Conservation (phyloP, 2,329 filamentous ascomycete species). For the Trichoderma sp. region DNA sequence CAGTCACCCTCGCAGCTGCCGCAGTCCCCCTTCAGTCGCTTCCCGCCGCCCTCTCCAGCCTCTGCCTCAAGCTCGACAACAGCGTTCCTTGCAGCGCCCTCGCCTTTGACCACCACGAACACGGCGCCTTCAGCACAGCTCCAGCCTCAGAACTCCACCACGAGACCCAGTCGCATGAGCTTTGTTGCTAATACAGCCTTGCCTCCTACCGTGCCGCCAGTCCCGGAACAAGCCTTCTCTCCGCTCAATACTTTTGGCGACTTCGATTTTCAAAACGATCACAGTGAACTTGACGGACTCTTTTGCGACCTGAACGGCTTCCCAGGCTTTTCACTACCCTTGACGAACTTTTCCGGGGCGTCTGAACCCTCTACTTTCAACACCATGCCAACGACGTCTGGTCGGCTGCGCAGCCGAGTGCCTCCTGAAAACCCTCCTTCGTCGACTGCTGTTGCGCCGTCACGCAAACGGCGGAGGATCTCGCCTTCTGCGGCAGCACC, state of each 20-base stretch:
- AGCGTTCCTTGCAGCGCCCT: not conserved
- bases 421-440: not conserved
- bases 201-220: not conserved
- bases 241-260: not conserved
- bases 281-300: constrained; percentile 35
- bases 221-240: not conserved
- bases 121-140: not conserved
- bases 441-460: constrained; percentile 3
- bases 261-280: not conserved
- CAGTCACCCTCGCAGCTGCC: constrained; percentile 2
- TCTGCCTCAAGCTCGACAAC: not conserved
- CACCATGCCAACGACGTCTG: constrained; percentile 35
- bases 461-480: constrained; percentile 37
- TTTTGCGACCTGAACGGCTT: constrained; percentile 32
- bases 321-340: constrained; percentile 25
- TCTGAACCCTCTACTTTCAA: constrained; percentile 36
- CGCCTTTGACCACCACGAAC: not conserved
- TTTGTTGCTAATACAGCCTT: not conserved
- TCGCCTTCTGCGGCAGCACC: constrained; percentile 12
- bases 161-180: not conserved
- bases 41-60: not conserved
- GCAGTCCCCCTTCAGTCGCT: not conserved
- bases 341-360: constrained; percentile 35
- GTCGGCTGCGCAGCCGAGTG: constrained; percentile 6
- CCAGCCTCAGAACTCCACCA: not conserved